These are phyloP conservation scores for Cinnamomum chago DNA, from an alignment of 164 flowering plant genomes.

Conservation along the genomic window DNA sequence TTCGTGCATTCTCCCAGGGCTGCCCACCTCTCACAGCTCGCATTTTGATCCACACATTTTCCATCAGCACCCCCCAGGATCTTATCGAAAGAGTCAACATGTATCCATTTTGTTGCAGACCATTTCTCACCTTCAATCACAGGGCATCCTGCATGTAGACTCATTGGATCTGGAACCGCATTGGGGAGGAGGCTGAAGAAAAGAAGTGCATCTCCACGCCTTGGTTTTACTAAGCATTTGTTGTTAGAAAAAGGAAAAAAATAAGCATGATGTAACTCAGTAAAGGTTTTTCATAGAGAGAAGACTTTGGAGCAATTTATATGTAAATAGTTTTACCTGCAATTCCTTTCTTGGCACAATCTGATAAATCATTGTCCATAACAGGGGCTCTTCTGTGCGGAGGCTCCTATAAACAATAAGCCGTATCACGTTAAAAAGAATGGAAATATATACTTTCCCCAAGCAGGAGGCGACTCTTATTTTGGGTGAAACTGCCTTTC, in stretches of 20 bases:
- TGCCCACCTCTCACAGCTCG: slow-evolving; percentile 80
- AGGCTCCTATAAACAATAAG: slow-evolving; percentile 37
- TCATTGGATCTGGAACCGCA: slow-evolving; percentile 61
- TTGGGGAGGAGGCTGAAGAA: slow-evolving; percentile 80
- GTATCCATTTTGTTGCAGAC: slow-evolving; percentile 99
- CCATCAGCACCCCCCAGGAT: slow-evolving; percentile 26
- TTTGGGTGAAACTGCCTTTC: too few relatives aligned
- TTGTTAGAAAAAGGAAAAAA: slow-evolving; percentile 3
- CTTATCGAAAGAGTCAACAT: slow-evolving; percentile 78
- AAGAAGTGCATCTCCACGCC: slow-evolving; percentile 89
- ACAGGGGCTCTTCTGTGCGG: slow-evolving; percentile 39
- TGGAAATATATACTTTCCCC: too few relatives aligned
- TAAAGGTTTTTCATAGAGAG: not conserved
- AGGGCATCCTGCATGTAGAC: slow-evolving; percentile 94
- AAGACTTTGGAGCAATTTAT: not conserved
- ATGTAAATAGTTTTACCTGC: slow-evolving; percentile 47
- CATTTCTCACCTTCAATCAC: slow-evolving; percentile 97
- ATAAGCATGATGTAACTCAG: not conserved
- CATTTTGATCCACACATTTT: slow-evolving; percentile 55
- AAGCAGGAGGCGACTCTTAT: too few relatives aligned
- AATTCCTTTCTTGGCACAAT: slow-evolving; percentile 80
- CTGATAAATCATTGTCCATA: slow-evolving; percentile 54
- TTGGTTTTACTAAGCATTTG: slow-evolving; percentile 62
- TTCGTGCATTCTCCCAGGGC: slow-evolving; percentile 85
- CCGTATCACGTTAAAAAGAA: too few relatives aligned